Conservation (phyloP, 2,329 filamentous ascomycete species). For the Paramyrothecium sp. region DNA sequence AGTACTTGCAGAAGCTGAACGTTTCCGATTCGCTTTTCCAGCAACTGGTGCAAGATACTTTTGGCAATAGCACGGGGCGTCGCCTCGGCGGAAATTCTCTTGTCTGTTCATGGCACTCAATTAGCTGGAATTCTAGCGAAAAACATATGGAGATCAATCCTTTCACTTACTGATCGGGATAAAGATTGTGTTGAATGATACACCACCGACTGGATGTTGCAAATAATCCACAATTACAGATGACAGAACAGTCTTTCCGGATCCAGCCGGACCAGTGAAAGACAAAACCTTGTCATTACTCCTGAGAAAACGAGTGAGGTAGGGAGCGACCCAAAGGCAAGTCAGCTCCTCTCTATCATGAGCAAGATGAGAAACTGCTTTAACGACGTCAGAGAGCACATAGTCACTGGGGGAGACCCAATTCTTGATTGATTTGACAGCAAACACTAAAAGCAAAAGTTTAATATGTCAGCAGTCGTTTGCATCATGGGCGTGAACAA, state of each 20-base stretch:
- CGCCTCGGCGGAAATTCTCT: slow-evolving; percentile 26
- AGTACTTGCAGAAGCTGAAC: slow-evolving; percentile 32
- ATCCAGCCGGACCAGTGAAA: slow-evolving; percentile 28
- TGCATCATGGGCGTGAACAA: background rate
- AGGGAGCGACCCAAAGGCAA: slow-evolving; percentile 17
- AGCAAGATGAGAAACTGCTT: slow-evolving; percentile 10
- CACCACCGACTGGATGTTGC: slow-evolving; percentile 32
- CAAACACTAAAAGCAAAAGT: slow-evolving; percentile 17
- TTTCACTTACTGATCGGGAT: slow-evolving; percentile 30
- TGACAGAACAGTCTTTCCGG: slow-evolving; percentile 34
- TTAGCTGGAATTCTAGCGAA: background rate
- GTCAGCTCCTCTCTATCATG: slow-evolving; percentile 19
- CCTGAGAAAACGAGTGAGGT: slow-evolving; percentile 16
- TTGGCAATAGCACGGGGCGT: slow-evolving; percentile 29
- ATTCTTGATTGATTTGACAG: slow-evolving; percentile 27
- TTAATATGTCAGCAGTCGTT: background rate
- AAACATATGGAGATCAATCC: background rate
- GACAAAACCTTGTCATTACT: slow-evolving; percentile 9
- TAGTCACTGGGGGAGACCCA: slow-evolving; percentile 24
- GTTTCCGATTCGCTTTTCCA: slow-evolving; percentile 35
- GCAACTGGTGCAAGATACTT: slow-evolving; percentile 32
- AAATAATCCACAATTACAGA: slow-evolving; percentile 36
- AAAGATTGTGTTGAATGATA: slow-evolving; percentile 29
- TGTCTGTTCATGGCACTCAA: slow-evolving; percentile 17
- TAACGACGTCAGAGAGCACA: slow-evolving; percentile 9